Percentiles rank a stretch among this genome's conserved stretches.
Conservation (phyloP, 208 protist species). For the Balamuthia mandrillaris region DNA sequence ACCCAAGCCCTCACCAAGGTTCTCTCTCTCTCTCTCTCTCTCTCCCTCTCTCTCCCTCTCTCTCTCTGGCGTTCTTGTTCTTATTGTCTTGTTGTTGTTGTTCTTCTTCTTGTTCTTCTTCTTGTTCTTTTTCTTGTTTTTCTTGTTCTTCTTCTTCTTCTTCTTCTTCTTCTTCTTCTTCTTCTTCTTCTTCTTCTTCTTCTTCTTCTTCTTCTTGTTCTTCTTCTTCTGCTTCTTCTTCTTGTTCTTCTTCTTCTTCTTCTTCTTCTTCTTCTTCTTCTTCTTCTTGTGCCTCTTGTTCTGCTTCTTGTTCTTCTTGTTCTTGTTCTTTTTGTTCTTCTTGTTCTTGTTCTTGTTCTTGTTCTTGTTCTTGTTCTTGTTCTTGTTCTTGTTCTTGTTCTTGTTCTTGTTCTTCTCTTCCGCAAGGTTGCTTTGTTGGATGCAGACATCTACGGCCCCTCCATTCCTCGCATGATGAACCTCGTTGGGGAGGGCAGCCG, state of each 20-base stretch:
- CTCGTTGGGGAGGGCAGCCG: constrained; percentile 24
- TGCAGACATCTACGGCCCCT: constrained; percentile 74
- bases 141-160: neutral
- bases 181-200: neutral
- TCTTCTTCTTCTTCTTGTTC: neutral
- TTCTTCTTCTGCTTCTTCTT: neutral
- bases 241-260: neutral
- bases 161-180: neutral
- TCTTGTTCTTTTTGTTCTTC: too few relatives aligned
- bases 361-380: neutral
- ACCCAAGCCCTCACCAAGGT: neutral
- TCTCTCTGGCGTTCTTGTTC: neutral
- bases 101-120: neutral
- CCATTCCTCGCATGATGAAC: constrained; percentile 68
- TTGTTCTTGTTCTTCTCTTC: neutral
- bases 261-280: neutral
- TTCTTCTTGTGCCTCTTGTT: too few relatives aligned
- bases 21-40: neutral
- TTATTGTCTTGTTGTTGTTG: neutral
- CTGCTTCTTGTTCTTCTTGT: too few relatives aligned
- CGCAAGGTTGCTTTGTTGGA: constrained; percentile 70
- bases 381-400: neutral
- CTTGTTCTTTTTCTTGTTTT: neutral
- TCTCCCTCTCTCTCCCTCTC: constrained; percentile 17
- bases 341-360: too few relatives aligned